Percentiles rank a stretch among this genome's conserved stretches.
These are phyloP conservation scores for Kodamaea hsintzibuensis DNA, from an alignment of 805 yeast genomes.

Conservation along the genomic window DNA sequence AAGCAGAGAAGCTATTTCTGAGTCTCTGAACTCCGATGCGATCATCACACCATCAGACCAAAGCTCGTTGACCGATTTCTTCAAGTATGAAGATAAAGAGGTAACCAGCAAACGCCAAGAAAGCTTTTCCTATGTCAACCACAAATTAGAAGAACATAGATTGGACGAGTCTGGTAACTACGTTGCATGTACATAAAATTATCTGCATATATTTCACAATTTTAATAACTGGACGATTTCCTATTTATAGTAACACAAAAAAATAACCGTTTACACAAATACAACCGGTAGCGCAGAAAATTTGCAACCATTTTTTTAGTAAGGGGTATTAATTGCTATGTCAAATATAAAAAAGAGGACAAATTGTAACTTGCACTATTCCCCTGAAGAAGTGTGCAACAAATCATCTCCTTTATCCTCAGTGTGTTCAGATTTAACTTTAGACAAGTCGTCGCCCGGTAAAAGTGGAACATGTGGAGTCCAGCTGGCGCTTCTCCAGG, in stretches of 20 bases:
- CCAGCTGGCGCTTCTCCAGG: conserved; percentile 42
- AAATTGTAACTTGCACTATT: conserved; percentile 7
- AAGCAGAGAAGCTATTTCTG: not conserved
- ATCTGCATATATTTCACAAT: not conserved
- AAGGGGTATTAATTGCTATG: not conserved
- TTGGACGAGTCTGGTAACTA: not conserved
- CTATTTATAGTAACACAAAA: too few relatives aligned
- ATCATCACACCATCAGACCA: conserved; percentile 21
- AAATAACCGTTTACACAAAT: not conserved
- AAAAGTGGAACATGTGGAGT: conserved; percentile 39
- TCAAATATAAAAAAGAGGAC: not conserved
- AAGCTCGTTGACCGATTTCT: not conserved
- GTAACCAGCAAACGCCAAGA: not conserved
- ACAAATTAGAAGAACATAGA: not conserved
- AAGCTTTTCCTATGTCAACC: not conserved
- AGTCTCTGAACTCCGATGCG: conserved; percentile 13
- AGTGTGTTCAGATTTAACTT: conserved; percentile 36
- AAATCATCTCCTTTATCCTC: conserved; percentile 28
- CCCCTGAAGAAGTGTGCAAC: conserved; percentile 12
- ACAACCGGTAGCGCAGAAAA: not conserved
- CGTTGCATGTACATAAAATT: not conserved
- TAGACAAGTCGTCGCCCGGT: conserved; percentile 38
- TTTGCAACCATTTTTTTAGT: not conserved
- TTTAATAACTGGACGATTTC: too few relatives aligned
- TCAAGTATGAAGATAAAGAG: not conserved